phyloP scores from a whole-genome alignment of 2,329 filamentous ascomycete genomes.

The Penicillium sp. region DNA sequence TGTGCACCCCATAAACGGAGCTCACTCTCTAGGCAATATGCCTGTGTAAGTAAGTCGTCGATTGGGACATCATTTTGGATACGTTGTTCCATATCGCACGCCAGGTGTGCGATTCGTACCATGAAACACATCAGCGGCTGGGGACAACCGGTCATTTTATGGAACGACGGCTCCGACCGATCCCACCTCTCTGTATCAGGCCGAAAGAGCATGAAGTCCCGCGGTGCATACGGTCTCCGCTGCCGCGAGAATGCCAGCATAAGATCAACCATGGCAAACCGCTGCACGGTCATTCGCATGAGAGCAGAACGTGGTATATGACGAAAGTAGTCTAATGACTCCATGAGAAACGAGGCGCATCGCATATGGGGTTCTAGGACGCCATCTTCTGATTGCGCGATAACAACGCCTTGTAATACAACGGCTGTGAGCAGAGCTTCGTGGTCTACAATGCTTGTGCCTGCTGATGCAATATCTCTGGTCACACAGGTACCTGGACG shows the following conservation, averaged over 20 bases:
- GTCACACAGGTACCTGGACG: not conserved
- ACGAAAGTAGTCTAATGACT: slow-evolving; percentile 15
- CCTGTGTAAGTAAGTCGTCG: slow-evolving; percentile 10
- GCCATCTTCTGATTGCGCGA: slow-evolving; percentile 23
- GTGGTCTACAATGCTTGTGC: slow-evolving; percentile 7
- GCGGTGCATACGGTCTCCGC: slow-evolving; percentile 19
- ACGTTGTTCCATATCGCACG: slow-evolving; percentile 18
- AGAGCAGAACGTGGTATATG: slow-evolving; percentile 14
- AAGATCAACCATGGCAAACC: slow-evolving; percentile 25
- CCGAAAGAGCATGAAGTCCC: slow-evolving; percentile 16
- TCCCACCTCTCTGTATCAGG: slow-evolving; percentile 20
- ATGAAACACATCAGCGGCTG: slow-evolving; percentile 25
- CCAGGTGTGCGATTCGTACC: slow-evolving; percentile 20
- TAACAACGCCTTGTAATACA: slow-evolving; percentile 21
- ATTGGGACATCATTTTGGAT: not conserved
- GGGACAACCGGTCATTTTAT: slow-evolving; percentile 26
- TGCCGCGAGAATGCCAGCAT: slow-evolving; percentile 26
- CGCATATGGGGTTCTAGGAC: slow-evolving; percentile 23
- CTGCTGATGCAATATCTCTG: not conserved
- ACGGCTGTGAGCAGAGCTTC: slow-evolving; percentile 22
- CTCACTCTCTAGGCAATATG: slow-evolving; percentile 19
- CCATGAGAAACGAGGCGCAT: slow-evolving; percentile 24
- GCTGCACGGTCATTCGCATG: slow-evolving; percentile 19
- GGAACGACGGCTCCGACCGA: slow-evolving; percentile 21
- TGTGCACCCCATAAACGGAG: slow-evolving; percentile 18